Evolutionary conservation across 1,139 yeast genomes (phyloP).

Genomic region (Nakaseomyces sp.): DNA sequence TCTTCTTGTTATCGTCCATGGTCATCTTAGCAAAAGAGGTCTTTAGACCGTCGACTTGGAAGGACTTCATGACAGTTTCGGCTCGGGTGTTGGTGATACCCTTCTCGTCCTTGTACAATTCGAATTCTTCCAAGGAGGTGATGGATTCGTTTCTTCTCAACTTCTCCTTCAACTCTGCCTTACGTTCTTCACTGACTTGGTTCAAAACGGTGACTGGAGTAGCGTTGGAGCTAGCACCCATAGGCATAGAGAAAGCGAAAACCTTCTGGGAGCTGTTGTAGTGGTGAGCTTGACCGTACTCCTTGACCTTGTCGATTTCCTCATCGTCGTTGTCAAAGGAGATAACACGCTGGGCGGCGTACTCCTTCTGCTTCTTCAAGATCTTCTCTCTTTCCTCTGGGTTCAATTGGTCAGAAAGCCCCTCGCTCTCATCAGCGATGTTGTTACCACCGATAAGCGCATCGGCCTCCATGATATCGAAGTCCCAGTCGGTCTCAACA

Average conservation of each 20-base stretch:
- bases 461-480: conserved; percentile 5
- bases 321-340: conserved; percentile 7
- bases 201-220: conserved; percentile 6
- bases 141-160: conserved; percentile 50
- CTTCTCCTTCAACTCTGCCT: conserved; percentile 38
- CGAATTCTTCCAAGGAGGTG: conserved; percentile 56
- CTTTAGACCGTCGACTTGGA: conserved; percentile 39
- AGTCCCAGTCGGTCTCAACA: conserved; percentile 6
- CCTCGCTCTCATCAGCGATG: background rate
- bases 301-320: conserved; percentile 10
- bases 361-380: background rate
- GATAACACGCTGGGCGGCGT: background rate
- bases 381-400: conserved; percentile 1
- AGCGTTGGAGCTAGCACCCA: conserved; percentile 32
- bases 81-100: conserved; percentile 59
- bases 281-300: conserved; percentile 7
- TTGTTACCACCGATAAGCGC: conserved; percentile 6
- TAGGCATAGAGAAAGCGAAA: conserved; percentile 38
- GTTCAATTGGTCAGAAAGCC: conserved; percentile 3
- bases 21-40: conserved; percentile 18
- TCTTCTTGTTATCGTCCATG: conserved; percentile 17
- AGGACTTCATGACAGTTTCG: conserved; percentile 57
- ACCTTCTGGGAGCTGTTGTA: conserved; percentile 30
- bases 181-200: conserved; percentile 7
- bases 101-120: conserved; percentile 44